Percentiles rank a stretch among this genome's conserved stretches.
Evolutionary conservation across 106 monocot genomes (phyloP).

Genomic region (Dactylorhiza incarnata): DNA sequence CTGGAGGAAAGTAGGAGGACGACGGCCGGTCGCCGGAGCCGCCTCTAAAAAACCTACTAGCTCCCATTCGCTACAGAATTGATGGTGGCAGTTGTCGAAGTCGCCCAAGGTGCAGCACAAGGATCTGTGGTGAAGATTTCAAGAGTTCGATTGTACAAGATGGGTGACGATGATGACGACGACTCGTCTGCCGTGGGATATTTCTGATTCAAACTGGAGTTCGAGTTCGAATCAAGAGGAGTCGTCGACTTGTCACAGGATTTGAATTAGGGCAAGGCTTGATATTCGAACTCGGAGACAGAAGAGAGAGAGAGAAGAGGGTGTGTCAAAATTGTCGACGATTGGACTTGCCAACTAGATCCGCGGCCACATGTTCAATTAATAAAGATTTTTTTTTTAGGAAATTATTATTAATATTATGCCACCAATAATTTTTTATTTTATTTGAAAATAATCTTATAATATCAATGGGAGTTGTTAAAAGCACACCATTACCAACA

Average conservation of each 20-base stretch:
- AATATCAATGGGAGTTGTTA: too few relatives aligned
- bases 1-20: neutral
- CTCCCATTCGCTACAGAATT: conserved; percentile 5
- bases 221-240: neutral
- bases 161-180: neutral
- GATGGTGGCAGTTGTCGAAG: neutral
- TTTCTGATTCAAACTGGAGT: neutral
- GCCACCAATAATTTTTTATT: too few relatives aligned
- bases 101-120: neutral
- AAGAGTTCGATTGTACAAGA: neutral
- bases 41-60: conserved; percentile 6
- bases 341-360: too few relatives aligned
- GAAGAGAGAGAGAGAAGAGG: too few relatives aligned
- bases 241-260: neutral
- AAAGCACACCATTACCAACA: too few relatives aligned
- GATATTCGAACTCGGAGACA: too few relatives aligned
- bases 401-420: too few relatives aligned
- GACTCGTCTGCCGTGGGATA: neutral
- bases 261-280: neutral
- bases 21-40: conserved; percentile 1
- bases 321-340: too few relatives aligned
- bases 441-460: too few relatives aligned
- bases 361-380: too few relatives aligned
- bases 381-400: too few relatives aligned
- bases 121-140: neutral